A percentile compares a stretch with the other conserved stretches of the same genome.
Conservation (phyloP, 805 yeast species). For the Pichia californica region DNA sequence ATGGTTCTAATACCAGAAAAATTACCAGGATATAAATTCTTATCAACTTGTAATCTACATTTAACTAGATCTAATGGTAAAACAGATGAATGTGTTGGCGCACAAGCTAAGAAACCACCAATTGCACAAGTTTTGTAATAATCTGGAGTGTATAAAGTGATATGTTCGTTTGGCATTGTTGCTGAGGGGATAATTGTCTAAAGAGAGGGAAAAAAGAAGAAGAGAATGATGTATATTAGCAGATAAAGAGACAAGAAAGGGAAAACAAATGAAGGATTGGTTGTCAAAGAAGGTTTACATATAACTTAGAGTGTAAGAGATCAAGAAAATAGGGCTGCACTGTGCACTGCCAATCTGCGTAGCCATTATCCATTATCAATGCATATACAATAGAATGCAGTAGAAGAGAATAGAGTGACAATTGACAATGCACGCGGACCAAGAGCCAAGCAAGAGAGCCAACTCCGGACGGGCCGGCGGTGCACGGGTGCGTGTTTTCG, state of each 20-base stretch:
- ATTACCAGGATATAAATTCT: constrained; percentile 67
- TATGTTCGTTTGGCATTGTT: constrained; percentile 22
- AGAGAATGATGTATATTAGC: background rate
- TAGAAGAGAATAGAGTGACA: too few species aligned
- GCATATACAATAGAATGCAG: too few species aligned
- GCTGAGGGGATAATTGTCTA: too few species aligned
- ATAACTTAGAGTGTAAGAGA: too few species aligned
- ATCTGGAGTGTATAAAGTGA: constrained; percentile 52
- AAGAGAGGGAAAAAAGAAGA: background rate
- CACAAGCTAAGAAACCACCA: constrained; percentile 86
- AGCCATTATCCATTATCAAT: too few species aligned
- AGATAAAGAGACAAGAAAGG: too few species aligned
- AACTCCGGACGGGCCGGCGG: constrained; percentile 2
- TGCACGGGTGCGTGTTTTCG: background rate
- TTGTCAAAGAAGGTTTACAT: too few species aligned
- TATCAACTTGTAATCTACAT: constrained; percentile 85
- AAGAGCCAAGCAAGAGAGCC: background rate
- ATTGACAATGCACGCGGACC: too few species aligned
- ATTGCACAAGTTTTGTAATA: constrained; percentile 68
- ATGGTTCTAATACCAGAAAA: constrained; percentile 77
- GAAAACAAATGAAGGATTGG: too few species aligned
- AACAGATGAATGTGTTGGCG: constrained; percentile 91
- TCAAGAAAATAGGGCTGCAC: too few species aligned
- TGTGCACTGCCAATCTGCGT: too few species aligned
- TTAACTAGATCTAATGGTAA: constrained; percentile 92